Conservation (phyloP, 495 filamentous ascomycete species). For the Lasiosphaeria miniovina region DNA sequence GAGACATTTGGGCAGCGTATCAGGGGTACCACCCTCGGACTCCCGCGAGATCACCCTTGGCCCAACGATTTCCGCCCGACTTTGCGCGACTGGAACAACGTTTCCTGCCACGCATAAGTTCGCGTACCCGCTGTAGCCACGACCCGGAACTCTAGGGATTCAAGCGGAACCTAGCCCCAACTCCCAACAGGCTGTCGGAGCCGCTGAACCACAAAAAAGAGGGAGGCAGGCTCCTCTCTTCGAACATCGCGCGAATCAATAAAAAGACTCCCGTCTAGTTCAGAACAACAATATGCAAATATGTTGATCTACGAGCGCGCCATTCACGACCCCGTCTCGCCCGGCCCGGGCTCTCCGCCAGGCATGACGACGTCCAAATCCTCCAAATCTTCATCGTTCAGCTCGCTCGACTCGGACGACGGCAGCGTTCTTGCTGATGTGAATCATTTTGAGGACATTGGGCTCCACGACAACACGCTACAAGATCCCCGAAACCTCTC, state of each 20-base stretch:
- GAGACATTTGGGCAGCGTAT: constrained; percentile 1
- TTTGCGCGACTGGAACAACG: constrained; percentile 1
- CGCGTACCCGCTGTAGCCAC: constrained; percentile 5
- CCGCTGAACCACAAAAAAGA: neutral
- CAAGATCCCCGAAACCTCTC: constrained; percentile 37
- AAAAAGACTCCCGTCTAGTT: neutral
- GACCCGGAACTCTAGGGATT: constrained; percentile 5
- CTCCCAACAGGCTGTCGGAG: neutral
- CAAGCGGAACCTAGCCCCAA: neutral
- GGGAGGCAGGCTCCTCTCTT: constrained; percentile 18
- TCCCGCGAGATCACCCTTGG: neutral
- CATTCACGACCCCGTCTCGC: constrained; percentile 42
- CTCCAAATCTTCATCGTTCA: constrained; percentile 86
- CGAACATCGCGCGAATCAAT: neutral
- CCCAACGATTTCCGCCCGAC: neutral
- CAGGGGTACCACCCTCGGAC: constrained; percentile 1
- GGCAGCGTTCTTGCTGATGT: constrained; percentile 65
- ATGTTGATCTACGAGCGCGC: constrained; percentile 58
- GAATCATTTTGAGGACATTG: constrained; percentile 90
- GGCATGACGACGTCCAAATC: constrained; percentile 82
- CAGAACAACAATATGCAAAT: constrained; percentile 25
- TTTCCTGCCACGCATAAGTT: constrained; percentile 1
- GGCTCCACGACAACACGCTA: constrained; percentile 65
- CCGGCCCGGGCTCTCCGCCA: constrained; percentile 74
- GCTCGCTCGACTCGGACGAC: constrained; percentile 68